A percentile compares a stretch with the other conserved stretches of the same genome.
Conservation (phyloP, 2,329 filamentous ascomycete species). For the Zymoseptoria tritici region DNA sequence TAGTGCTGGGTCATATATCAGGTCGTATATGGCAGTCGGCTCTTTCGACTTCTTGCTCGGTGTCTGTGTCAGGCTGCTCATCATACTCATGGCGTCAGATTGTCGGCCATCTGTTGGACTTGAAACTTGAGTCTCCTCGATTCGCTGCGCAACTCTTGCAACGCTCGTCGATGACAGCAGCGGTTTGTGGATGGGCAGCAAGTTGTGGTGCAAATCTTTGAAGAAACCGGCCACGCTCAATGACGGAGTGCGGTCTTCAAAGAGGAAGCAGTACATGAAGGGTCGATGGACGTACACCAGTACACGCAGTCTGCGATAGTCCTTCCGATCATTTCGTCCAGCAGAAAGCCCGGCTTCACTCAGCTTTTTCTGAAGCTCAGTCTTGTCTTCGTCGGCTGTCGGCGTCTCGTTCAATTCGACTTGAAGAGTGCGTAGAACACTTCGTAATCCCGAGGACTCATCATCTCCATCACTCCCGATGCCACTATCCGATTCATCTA, state of each 20-base stretch:
- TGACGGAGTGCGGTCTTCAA: conserved; percentile 54
- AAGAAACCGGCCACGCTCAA: conserved; percentile 40
- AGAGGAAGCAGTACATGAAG: conserved; percentile 72
- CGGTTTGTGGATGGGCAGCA: conserved; percentile 41
- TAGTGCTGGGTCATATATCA: conserved; percentile 53
- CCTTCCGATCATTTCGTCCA: conserved; percentile 8
- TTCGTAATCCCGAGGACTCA: conserved; percentile 40
- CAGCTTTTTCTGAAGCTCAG: conserved; percentile 12
- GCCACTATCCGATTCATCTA: conserved; percentile 30
- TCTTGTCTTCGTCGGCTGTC: conserved; percentile 4
- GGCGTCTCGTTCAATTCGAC: conserved; percentile 41
- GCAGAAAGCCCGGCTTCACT: conserved; percentile 12
- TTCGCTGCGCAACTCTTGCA: conserved; percentile 35
- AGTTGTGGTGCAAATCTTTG: conserved; percentile 45
- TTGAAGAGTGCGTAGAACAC: conserved; percentile 57
- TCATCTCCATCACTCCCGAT: conserved; percentile 23
- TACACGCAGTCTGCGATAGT: conserved; percentile 47
- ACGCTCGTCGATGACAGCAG: conserved; percentile 38
- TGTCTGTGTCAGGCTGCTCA: conserved; percentile 26
- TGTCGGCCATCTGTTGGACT: conserved; percentile 22
- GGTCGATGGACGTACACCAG: conserved; percentile 66
- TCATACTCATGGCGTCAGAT: conserved; percentile 1
- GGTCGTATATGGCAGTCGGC: conserved; percentile 46
- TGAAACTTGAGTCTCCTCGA: conserved; percentile 30
- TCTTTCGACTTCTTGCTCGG: conserved; percentile 1